phyloP scores from a whole-genome alignment of 306 rosid genomes.

The Casuarina equisetifolia region DNA sequence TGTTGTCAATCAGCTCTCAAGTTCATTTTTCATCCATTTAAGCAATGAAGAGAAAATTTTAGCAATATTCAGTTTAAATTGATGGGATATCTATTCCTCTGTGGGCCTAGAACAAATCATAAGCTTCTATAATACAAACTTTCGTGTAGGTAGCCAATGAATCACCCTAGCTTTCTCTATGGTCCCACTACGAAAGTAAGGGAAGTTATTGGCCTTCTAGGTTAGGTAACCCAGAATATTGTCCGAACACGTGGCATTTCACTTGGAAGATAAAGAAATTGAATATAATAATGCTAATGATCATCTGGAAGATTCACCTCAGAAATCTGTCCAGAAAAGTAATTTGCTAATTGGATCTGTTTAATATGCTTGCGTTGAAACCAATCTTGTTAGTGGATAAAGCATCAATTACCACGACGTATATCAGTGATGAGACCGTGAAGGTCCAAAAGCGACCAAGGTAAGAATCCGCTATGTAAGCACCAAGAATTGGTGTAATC shows the following conservation, averaged over 20 bases:
- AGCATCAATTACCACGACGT: slow-evolving; percentile 61
- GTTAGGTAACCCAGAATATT: slow-evolving; percentile 20
- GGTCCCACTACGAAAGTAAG: slow-evolving; percentile 25
- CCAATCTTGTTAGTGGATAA: slow-evolving; percentile 10
- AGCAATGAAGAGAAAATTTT: slow-evolving; percentile 1
- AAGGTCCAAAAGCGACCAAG: slow-evolving; percentile 98
- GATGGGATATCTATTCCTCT: slow-evolving; percentile 19
- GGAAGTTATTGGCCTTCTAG: slow-evolving; percentile 23
- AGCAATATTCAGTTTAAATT: slow-evolving; percentile 6
- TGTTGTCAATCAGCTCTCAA: slow-evolving; percentile 19
- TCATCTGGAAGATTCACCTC: neutral
- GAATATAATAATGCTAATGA: neutral
- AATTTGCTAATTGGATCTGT: neutral
- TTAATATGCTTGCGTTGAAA: neutral
- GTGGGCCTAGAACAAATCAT: slow-evolving; percentile 27
- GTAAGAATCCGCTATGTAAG: slow-evolving; percentile 87
- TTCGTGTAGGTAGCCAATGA: slow-evolving; percentile 4
- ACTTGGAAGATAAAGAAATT: slow-evolving; percentile 14
- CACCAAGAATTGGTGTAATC: slow-evolving; percentile 95
- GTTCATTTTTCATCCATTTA: slow-evolving; percentile 24
- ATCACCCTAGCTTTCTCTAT: slow-evolving; percentile 10
- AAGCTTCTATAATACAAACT: slow-evolving; percentile 10
- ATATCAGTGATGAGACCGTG: slow-evolving; percentile 78
- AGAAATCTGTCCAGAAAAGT: no score
- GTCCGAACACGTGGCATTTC: slow-evolving; percentile 17